Conservation (phyloP, 2,329 filamentous ascomycete genomes). For the Aspergillus thermomutatus region DNA sequence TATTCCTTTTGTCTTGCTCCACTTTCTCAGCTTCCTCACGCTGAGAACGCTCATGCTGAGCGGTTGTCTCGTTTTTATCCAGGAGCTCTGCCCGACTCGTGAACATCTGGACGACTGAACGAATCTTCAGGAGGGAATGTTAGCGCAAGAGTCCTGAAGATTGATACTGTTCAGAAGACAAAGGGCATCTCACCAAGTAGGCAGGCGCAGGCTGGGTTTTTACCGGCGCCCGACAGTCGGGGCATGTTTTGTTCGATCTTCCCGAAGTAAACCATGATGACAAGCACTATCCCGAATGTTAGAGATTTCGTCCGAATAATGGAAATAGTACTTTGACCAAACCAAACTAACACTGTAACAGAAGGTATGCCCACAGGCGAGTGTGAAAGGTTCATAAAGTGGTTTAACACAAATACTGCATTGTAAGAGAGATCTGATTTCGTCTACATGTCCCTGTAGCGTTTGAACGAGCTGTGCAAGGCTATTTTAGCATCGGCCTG, state of each 20-base stretch:
- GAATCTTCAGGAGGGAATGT: constrained; percentile 45
- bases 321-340: neutral
- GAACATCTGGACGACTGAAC: constrained; percentile 63
- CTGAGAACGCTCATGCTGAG: constrained; percentile 57
- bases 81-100: constrained; percentile 58
- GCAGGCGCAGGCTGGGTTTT: constrained; percentile 60
- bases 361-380: constrained; percentile 68
- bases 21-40: constrained; percentile 59
- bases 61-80: constrained; percentile 60
- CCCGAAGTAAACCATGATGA: constrained; percentile 54
- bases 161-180: neutral
- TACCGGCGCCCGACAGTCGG: constrained; percentile 62
- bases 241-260: constrained; percentile 62
- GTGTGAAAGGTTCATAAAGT: constrained; percentile 67
- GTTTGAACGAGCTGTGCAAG: constrained; percentile 37
- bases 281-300: constrained; percentile 47
- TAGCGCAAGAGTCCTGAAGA: constrained; percentile 1
- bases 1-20: constrained; percentile 57
- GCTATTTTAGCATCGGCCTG: constrained; percentile 10
- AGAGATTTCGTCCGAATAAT: constrained; percentile 12
- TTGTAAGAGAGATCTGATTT: constrained; percentile 58
- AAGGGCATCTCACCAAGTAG: constrained; percentile 51
- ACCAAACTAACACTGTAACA: constrained; percentile 59
- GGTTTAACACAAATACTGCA: constrained; percentile 68
- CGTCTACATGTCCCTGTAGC: constrained; percentile 55